Evolutionary conservation across 2,329 filamentous ascomycete genomes (phyloP).

Genomic region (Talaromyces amestolkiae): DNA sequence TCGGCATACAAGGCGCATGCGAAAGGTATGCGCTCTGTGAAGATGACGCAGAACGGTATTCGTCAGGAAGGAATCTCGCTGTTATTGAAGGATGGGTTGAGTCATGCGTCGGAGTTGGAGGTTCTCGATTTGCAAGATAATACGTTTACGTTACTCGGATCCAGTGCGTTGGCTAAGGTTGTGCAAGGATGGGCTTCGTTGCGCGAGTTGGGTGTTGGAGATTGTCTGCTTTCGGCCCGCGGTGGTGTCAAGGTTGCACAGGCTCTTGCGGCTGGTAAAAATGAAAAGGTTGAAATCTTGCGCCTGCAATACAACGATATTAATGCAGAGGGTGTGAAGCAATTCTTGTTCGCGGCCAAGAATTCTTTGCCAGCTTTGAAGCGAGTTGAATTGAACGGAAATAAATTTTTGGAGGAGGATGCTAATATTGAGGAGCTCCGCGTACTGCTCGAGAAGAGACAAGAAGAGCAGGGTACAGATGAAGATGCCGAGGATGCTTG

Average conservation of each 20-base stretch:
- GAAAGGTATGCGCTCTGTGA: slow-evolving; percentile 75
- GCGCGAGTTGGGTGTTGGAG: slow-evolving; percentile 80
- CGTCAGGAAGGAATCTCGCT: slow-evolving; percentile 86
- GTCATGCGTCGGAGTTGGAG: slow-evolving; percentile 65
- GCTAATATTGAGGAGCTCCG: slow-evolving; percentile 65
- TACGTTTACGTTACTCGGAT: slow-evolving; percentile 82
- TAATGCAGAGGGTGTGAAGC: slow-evolving; percentile 69
- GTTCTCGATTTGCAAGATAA: slow-evolving; percentile 94
- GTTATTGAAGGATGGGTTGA: slow-evolving; percentile 75
- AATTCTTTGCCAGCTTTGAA: slow-evolving; percentile 70
- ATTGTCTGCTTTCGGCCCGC: slow-evolving; percentile 77
- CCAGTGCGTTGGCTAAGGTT: slow-evolving; percentile 72
- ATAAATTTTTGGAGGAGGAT: slow-evolving; percentile 89
- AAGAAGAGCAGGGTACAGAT: slow-evolving; percentile 63
- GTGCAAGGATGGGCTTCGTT: slow-evolving; percentile 72
- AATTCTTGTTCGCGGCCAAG: slow-evolving; percentile 66
- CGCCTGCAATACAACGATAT: slow-evolving; percentile 95
- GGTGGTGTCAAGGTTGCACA: slow-evolving; percentile 72
- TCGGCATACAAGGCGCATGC: slow-evolving; percentile 77
- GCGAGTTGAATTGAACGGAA: slow-evolving; percentile 91
- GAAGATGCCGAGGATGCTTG: slow-evolving; percentile 74
- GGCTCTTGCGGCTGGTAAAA: slow-evolving; percentile 71
- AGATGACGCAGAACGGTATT: slow-evolving; percentile 99
- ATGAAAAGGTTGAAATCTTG: slow-evolving; percentile 74
- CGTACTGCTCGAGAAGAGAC: slow-evolving; percentile 71